A percentile compares a stretch with the other conserved stretches of the same genome.
phyloP scores from a whole-genome alignment of 805 yeast genomes.

The Spathaspora boniae region DNA sequence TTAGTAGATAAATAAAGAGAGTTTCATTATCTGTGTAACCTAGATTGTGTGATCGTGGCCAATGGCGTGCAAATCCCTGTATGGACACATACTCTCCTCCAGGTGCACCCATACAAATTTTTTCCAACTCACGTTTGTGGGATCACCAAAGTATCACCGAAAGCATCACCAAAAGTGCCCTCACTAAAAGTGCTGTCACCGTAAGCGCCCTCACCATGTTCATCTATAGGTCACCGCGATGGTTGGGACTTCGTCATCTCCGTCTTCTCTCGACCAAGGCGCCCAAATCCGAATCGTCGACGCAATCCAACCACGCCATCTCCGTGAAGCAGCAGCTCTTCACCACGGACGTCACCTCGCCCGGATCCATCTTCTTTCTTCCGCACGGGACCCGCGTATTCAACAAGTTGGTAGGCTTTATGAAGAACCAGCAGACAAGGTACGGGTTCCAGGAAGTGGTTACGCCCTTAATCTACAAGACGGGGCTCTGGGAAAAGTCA shows the following conservation, averaged over 20 bases:
- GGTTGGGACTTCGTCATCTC: not conserved
- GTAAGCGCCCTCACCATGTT: too few species aligned
- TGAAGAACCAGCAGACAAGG: constrained; percentile 77
- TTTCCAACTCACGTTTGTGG: too few species aligned
- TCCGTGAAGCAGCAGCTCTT: constrained; percentile 72
- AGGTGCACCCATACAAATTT: too few species aligned
- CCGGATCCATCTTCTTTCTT: constrained; percentile 87
- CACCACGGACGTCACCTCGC: constrained; percentile 75
- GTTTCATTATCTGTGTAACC: too few species aligned
- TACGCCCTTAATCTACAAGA: constrained; percentile 84
- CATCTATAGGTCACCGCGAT: constrained; percentile 1
- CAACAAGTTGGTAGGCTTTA: constrained; percentile 72
- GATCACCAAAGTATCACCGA: too few species aligned
- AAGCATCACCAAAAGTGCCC: too few species aligned
- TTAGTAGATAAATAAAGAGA: too few species aligned
- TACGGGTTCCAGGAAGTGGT: constrained; percentile 90
- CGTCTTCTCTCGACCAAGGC: constrained; percentile 4
- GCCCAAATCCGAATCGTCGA: constrained; percentile 21
- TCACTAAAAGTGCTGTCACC: too few species aligned
- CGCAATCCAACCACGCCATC: constrained; percentile 40
- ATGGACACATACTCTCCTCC: too few species aligned
- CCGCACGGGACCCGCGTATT: constrained; percentile 91
- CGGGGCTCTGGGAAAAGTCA: constrained; percentile 79
- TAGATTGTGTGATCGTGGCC: too few species aligned
- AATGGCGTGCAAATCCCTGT: too few species aligned